These are phyloP conservation scores for Trichoderma gracile DNA, from an alignment of 2,329 filamentous ascomycete species.

Conservation along the genomic window DNA sequence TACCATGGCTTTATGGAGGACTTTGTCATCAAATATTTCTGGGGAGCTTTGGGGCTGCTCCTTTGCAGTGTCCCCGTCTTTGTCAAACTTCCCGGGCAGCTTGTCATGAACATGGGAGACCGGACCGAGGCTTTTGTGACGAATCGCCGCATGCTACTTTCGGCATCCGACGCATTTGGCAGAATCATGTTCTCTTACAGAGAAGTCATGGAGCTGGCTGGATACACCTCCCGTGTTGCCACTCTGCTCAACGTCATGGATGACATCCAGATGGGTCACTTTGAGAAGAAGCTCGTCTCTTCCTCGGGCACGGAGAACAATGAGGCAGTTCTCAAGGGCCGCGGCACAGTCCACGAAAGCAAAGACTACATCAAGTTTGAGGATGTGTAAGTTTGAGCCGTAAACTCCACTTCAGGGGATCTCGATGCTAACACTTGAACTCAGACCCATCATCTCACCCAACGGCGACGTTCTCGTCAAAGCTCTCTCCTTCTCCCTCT, in stretches of 20 bases:
- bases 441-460: constrained; percentile 84
- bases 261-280: constrained; percentile 84
- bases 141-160: constrained; percentile 86
- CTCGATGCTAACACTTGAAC: not conserved
- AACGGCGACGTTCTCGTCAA: constrained; percentile 91
- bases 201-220: constrained; percentile 92
- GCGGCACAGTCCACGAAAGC: constrained; percentile 80
- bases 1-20: constrained; percentile 99
- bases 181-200: constrained; percentile 98
- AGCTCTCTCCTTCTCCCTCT: constrained; percentile 82
- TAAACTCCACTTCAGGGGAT: not conserved
- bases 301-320: constrained; percentile 81
- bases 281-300: constrained; percentile 95
- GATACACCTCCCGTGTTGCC: constrained; percentile 90
- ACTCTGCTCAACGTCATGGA: constrained; percentile 91
- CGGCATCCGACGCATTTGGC: constrained; percentile 92
- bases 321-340: constrained; percentile 75
- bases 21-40: constrained; percentile 99
- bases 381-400: constrained; percentile 60
- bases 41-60: constrained; percentile 88
- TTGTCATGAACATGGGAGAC: constrained; percentile 67
- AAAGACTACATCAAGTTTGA: constrained; percentile 75
- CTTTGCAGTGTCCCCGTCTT: constrained; percentile 96
- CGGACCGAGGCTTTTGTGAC: constrained; percentile 82
- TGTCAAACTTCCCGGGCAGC: constrained; percentile 79